Conservation (phyloP, 225 moss, liverwort and hornwort species). For the Pleurozium schreberi region DNA sequence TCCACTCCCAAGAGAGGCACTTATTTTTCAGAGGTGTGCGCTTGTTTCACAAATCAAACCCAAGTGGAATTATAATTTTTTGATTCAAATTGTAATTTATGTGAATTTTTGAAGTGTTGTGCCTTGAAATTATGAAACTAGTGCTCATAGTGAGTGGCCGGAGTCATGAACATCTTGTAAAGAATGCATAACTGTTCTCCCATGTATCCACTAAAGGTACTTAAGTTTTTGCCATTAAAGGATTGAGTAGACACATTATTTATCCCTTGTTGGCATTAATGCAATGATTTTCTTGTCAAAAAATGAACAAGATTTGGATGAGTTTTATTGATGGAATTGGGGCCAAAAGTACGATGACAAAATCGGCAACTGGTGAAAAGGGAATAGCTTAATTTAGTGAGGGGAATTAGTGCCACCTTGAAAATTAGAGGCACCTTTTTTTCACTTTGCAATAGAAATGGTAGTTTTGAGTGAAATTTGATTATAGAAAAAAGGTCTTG, state of each 20-base stretch:
- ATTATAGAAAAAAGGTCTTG: no score
- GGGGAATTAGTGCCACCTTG: background rate
- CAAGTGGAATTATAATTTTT: background rate
- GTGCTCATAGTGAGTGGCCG: background rate
- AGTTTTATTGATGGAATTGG: background rate
- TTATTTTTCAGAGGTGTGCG: background rate
- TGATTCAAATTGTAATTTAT: background rate
- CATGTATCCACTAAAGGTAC: rapidly evolving
- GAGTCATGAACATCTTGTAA: background rate
- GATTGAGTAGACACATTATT: no score
- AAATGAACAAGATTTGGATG: background rate
- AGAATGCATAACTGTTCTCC: rapidly evolving
- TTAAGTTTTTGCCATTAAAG: background rate
- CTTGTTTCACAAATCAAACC: background rate
- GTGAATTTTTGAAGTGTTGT: background rate
- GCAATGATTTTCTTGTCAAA: background rate
- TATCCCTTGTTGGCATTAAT: background rate
- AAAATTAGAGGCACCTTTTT: background rate
- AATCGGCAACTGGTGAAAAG: rapidly evolving
- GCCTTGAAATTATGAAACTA: background rate
- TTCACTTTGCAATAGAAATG: no score
- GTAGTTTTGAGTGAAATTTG: no score
- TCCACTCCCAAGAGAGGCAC: background rate
- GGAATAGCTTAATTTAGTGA: no score
- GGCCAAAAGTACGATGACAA: no score